Conservation (phyloP, 2,329 filamentous ascomycete genomes). For the Ceratocystis harringtonii region DNA sequence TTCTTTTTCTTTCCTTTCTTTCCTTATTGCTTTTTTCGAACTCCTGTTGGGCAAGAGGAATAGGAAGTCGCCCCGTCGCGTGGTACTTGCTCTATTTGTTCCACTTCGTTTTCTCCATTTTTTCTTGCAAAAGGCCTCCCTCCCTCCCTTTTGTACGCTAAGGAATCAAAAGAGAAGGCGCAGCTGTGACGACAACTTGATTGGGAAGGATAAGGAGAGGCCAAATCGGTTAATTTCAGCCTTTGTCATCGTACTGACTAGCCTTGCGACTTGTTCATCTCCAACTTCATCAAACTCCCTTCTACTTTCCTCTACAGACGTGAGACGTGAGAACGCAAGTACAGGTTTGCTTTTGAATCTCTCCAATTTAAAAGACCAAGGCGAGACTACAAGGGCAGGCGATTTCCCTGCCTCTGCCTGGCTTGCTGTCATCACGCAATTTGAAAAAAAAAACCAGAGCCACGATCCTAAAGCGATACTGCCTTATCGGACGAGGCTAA, state of each 20-base stretch:
- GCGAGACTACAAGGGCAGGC: neutral
- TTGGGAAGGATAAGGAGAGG: neutral
- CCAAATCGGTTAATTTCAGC: neutral
- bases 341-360: neutral
- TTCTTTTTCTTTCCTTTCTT: neutral
- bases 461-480: neutral
- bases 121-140: neutral
- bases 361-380: neutral
- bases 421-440: constrained; percentile 2
- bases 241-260: neutral
- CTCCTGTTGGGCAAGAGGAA: neutral
- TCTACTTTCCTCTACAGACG: neutral
- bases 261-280: neutral
- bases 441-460: neutral
- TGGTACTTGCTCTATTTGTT: neutral
- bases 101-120: neutral
- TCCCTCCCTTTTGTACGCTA: neutral
- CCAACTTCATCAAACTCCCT: neutral
- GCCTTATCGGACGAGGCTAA: neutral
- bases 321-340: neutral
- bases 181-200: neutral
- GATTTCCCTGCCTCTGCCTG: neutral
- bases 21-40: neutral
- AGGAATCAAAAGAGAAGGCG: neutral
- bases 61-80: neutral